Evolutionary conservation across 768 basidiomycete species (phyloP).

Genomic region (Tylopilus felleus): DNA sequence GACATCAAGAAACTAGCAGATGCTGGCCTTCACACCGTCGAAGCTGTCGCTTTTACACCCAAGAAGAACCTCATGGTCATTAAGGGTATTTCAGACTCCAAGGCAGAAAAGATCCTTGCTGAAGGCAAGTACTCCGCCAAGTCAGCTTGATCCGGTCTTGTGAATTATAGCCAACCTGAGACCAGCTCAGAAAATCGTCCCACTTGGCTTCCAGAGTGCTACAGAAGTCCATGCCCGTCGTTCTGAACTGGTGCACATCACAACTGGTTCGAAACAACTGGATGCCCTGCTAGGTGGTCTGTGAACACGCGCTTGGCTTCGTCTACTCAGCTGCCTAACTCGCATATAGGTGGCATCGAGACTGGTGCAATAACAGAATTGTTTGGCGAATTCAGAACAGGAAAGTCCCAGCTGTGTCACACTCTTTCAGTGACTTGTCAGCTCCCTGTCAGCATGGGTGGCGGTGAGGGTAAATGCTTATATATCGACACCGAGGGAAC

Average conservation of each 20-base stretch:
- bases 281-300: constrained; percentile 92
- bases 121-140: constrained; percentile 59
- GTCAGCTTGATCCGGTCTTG: not conserved
- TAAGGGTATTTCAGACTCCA: constrained; percentile 95
- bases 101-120: constrained; percentile 92
- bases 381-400: constrained; percentile 97
- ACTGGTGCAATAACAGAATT: constrained; percentile 98
- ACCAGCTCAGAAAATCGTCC: constrained; percentile 91
- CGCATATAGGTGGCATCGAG: constrained; percentile 79
- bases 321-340: constrained; percentile 12
- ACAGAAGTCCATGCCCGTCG: constrained; percentile 95
- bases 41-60: constrained; percentile 93
- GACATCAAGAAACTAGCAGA: constrained; percentile 95
- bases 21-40: constrained; percentile 90
- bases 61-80: constrained; percentile 89
- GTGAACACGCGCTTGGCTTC: constrained; percentile 9
- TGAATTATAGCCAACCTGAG: constrained; percentile 7
- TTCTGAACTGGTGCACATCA: constrained; percentile 93
- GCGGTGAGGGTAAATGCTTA: constrained; percentile 97
- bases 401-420: constrained; percentile 97
- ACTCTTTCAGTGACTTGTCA: constrained; percentile 98
- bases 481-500: constrained; percentile 99
- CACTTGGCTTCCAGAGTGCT: constrained; percentile 96
- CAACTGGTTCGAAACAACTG: constrained; percentile 93
- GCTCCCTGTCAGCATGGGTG: constrained; percentile 95